phyloP scores from a whole-genome alignment of 768 basidiomycete species.

The Lentinula aciculospora region DNA sequence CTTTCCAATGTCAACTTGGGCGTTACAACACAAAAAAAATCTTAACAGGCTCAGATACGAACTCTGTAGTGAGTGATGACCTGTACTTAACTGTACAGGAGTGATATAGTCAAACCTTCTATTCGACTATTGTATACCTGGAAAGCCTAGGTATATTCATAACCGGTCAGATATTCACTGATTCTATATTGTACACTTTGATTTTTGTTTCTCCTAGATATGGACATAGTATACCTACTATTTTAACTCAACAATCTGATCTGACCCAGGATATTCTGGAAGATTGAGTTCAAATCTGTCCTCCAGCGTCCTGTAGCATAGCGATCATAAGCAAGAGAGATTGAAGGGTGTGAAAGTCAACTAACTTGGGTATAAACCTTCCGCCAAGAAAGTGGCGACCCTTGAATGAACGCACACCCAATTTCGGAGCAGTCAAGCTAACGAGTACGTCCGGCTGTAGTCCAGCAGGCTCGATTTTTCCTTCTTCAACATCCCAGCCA shows the following conservation, averaged over 20 bases:
- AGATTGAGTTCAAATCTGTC: conserved; percentile 76
- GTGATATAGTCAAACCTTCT: no score
- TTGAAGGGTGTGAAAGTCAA: conserved; percentile 8
- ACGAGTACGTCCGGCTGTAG: conserved; percentile 77
- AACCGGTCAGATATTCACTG: neutral
- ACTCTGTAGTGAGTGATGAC: no score
- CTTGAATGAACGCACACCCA: conserved; percentile 70
- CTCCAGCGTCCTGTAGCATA: conserved; percentile 52
- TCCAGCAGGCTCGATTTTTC: conserved; percentile 49
- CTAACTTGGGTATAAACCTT: conserved; percentile 85
- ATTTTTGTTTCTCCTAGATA: neutral
- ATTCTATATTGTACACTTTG: neutral
- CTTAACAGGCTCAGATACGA: no score
- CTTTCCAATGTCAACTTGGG: no score
- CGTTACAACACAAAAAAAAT: no score
- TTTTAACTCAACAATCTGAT: conserved; percentile 80
- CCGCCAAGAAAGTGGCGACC: conserved; percentile 94
- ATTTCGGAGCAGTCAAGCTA: conserved; percentile 92
- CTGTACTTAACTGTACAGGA: no score
- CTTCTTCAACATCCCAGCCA: conserved; percentile 92
- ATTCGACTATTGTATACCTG: no score
- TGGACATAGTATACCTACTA: neutral
- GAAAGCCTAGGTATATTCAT: neutral
- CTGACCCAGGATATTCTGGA: conserved; percentile 71
- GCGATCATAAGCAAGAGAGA: neutral